phyloP scores from a whole-genome alignment of 805 yeast genomes.

The Metschnikowia reukaufii region DNA sequence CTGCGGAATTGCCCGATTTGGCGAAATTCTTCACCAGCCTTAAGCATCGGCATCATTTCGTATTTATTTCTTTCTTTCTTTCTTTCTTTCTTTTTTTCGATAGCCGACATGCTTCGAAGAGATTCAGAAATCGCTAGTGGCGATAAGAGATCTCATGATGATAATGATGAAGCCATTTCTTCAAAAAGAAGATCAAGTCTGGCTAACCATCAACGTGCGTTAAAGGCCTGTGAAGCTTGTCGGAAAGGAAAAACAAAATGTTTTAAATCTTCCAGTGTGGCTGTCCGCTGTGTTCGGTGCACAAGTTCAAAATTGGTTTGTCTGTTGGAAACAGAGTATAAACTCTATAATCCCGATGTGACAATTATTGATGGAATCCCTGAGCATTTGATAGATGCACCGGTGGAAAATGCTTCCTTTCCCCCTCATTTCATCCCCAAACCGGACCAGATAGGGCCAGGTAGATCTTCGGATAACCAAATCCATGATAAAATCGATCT shows the following conservation, averaged over 20 bases:
- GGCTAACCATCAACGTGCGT: slow-evolving; percentile 33
- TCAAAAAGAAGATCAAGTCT: slow-evolving; percentile 4
- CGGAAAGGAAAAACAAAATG: slow-evolving; percentile 63
- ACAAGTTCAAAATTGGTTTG: slow-evolving; percentile 51
- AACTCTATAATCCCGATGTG: slow-evolving; percentile 15
- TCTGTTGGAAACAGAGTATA: slow-evolving; percentile 40
- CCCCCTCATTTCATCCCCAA: slow-evolving; percentile 11
- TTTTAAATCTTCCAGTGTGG: slow-evolving; percentile 49
- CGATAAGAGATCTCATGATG: background rate
- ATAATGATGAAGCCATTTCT: background rate
- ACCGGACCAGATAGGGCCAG: slow-evolving; percentile 1
- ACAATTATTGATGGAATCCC: slow-evolving; percentile 19
- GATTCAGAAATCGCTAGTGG: background rate
- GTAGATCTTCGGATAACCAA: background rate
- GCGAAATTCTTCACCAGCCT: background rate
- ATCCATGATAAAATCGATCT: slow-evolving; percentile 26
- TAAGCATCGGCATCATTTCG: background rate
- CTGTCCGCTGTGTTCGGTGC: slow-evolving; percentile 58
- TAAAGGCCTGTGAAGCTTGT: slow-evolving; percentile 56
- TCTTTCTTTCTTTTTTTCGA: background rate
- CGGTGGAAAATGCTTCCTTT: slow-evolving; percentile 7
- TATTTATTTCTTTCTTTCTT: no score
- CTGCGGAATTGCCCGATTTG: slow-evolving; percentile 7
- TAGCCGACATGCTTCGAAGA: background rate
- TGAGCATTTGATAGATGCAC: slow-evolving; percentile 15